phyloP scores from a whole-genome alignment of 2,329 filamentous ascomycete genomes.

The Hymenoscyphus repandus region DNA sequence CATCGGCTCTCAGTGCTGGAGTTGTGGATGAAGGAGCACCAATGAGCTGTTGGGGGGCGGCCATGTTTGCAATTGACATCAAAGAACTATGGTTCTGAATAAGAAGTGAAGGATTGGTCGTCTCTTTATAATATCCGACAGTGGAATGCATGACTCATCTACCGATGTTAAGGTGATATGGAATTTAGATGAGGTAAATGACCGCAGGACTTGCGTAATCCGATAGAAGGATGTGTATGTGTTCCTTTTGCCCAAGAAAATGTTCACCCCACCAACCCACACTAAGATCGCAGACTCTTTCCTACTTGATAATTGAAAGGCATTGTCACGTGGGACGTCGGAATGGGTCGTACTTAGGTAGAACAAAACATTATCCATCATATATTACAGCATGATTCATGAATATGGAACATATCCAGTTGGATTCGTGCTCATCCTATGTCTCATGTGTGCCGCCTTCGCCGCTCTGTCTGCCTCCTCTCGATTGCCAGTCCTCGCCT shows the following conservation, averaged over 20 bases:
- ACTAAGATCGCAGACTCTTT: neutral
- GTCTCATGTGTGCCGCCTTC: constrained; percentile 6
- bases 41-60: neutral
- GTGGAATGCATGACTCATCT: too few relatives aligned
- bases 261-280: neutral
- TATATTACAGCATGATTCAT: constrained; percentile 2
- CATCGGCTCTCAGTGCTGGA: constrained; percentile 8
- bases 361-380: neutral
- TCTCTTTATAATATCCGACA: neutral
- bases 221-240: too few relatives aligned
- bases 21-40: constrained; percentile 8
- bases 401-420: constrained; percentile 7
- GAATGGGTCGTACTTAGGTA: neutral
- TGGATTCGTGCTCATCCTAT: constrained; percentile 6
- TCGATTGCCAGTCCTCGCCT: constrained; percentile 10
- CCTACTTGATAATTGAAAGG: neutral
- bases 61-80: neutral
- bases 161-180: too few relatives aligned
- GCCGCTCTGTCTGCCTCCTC: constrained; percentile 2
- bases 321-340: neutral
- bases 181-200: too few relatives aligned
- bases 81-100: neutral
- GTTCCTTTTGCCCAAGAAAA: too few relatives aligned
- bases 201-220: too few relatives aligned
- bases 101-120: neutral